A percentile compares a stretch with the other conserved stretches of the same genome.
Evolutionary conservation across 768 basidiomycete genomes (phyloP).

Genomic region (Boletellus ananiceps): DNA sequence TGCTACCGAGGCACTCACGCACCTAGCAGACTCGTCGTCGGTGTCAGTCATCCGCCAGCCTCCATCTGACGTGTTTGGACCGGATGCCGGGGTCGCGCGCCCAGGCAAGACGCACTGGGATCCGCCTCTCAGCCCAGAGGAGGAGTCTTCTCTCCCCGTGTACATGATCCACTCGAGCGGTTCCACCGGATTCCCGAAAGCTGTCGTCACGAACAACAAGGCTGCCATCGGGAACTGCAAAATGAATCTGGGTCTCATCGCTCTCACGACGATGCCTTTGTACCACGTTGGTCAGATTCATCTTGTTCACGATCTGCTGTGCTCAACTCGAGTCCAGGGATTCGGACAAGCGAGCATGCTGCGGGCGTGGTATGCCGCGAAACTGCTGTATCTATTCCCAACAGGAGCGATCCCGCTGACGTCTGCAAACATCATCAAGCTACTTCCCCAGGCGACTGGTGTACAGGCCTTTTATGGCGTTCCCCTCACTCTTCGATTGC

Average conservation of each 20-base stretch:
- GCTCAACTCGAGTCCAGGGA: slow-evolving; percentile 5
- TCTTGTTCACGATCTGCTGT: neutral
- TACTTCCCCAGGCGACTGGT: slow-evolving; percentile 34
- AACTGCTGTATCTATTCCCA: slow-evolving; percentile 42
- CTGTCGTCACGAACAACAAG: slow-evolving; percentile 36
- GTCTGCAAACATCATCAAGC: slow-evolving; percentile 37
- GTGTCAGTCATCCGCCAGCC: slow-evolving; percentile 24
- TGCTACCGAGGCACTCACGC: slow-evolving; percentile 14
- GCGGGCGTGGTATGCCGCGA: slow-evolving; percentile 40
- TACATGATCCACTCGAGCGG: slow-evolving; percentile 27
- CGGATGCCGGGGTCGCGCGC: slow-evolving; percentile 10
- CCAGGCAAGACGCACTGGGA: slow-evolving; percentile 25
- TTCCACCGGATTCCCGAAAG: slow-evolving; percentile 48
- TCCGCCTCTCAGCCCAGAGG: slow-evolving; percentile 18
- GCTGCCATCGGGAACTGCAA: slow-evolving; percentile 33
- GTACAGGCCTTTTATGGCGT: slow-evolving; percentile 35
- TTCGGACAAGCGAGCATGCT: slow-evolving; percentile 30
- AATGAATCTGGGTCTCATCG: slow-evolving; percentile 25
- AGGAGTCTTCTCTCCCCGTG: slow-evolving; percentile 19
- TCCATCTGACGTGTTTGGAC: slow-evolving; percentile 11
- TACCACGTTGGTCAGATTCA: slow-evolving; percentile 24
- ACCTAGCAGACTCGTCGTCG: slow-evolving; percentile 18
- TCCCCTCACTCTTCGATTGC: slow-evolving; percentile 39
- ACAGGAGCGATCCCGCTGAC: slow-evolving; percentile 43
- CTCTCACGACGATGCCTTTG: slow-evolving; percentile 29